Evolutionary conservation across 2,329 filamentous ascomycete genomes (phyloP).

Genomic region (Calonectria naviculata): DNA sequence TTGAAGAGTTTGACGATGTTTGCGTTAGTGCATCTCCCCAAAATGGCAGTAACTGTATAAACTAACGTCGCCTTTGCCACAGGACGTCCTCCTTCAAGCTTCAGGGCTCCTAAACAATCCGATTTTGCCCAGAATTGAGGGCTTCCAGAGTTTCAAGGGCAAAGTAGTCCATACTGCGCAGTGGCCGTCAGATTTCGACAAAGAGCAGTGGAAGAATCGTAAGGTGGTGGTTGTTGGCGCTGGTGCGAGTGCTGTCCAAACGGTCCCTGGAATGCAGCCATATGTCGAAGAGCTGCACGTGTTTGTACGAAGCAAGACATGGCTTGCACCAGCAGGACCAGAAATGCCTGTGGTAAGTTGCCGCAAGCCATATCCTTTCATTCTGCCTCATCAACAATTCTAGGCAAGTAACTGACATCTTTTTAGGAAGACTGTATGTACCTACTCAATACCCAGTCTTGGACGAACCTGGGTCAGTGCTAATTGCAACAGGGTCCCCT

Average conservation of each 20-base stretch:
- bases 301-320: not conserved
- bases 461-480: not conserved
- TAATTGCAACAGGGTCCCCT: not conserved
- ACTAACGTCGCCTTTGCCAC: not conserved
- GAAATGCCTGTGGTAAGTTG: not conserved
- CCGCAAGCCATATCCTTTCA: no score
- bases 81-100: not conserved
- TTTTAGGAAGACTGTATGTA: not conserved
- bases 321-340: not conserved
- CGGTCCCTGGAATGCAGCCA: not conserved
- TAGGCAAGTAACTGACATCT: not conserved
- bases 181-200: not conserved
- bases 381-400: no score
- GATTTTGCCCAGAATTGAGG: not conserved
- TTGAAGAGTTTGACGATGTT: not conserved
- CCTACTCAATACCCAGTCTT: no score
- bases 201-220: not conserved
- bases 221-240: not conserved
- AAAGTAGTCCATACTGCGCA: not conserved
- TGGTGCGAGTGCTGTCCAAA: not conserved
- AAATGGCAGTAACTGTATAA: not conserved
- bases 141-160: not conserved
- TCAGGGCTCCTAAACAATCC: not conserved
- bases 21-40: not conserved
- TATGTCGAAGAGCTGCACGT: not conserved